Base-by-base conservation (phyloP, 495 filamentous ascomycete species). In the Chaetomidium leptoderma region DNA sequence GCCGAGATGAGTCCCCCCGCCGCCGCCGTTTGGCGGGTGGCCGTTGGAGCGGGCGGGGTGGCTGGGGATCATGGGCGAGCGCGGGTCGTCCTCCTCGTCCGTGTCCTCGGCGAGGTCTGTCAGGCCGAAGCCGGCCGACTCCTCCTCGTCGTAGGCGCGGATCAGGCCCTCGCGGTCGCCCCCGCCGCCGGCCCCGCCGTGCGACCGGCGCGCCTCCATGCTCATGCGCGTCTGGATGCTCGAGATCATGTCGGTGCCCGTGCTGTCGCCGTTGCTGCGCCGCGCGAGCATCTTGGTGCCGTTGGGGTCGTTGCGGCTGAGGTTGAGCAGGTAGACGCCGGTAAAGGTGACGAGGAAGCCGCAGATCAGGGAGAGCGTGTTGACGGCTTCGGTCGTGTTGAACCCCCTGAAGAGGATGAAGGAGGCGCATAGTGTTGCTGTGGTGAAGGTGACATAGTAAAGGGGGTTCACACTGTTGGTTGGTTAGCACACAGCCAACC, bases 391-490 rank as follows among this genome's bases (percentile, higher is more conserved):
- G 29, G 89, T 90, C 35, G 93, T 98, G 69, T 97, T 97, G 82
- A 98, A 98, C 46, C 93, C 93, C 58, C 83, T 83, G 79, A 97
- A 98, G 36, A 98, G 89, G 69, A 97, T 96, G 76, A 97, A 97
- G 17, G 91, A 96, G 39, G 93, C 93, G 71, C 87, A 86, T 48
- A 98, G 82, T 16, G 93, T 98, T 32, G 87, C 89, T 6, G 93
- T 97, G 6, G 93, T 98, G 73, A 98, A 98, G n/a, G 92, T 97
- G 49, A 98, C 93, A 72, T 98, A 98, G 78, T 98, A 98, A 33
- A 98, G 83, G 1, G 93, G 93, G 69, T 97, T 98, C 35, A 98
- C 93, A 63, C 93, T 98, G 63, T 30, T n/a, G 63, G 46, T 0
- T 40, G n/a, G 58, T 80, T 64, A 78, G 72, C 46, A 42, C 4